Percentiles rank a stretch among this genome's conserved stretches.
Evolutionary conservation across 495 filamentous ascomycete species (phyloP).

Genomic region (Podospora comata): DNA sequence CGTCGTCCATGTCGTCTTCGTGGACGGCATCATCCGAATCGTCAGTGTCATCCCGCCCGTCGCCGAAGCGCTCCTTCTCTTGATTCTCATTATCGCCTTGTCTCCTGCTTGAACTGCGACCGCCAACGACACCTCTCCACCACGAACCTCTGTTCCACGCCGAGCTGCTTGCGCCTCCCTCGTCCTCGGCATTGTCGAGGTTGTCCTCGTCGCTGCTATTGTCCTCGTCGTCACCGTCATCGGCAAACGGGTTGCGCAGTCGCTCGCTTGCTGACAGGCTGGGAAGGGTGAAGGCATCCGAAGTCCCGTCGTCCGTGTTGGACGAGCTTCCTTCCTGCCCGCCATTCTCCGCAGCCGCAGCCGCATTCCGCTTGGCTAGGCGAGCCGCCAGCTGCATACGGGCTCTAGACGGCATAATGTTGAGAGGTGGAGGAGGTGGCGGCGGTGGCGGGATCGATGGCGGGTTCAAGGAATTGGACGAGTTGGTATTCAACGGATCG

Average conservation of each 20-base stretch:
- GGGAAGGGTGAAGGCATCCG: conserved; percentile 25
- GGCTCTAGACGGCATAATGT: conserved; percentile 81
- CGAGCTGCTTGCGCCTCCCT: conserved; percentile 18
- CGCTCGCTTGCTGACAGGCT: conserved; percentile 25
- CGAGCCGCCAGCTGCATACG: conserved; percentile 79
- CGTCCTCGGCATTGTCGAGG: conserved; percentile 29
- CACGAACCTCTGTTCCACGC: conserved; percentile 42
- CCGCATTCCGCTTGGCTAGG: conserved; percentile 68
- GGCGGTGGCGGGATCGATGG: conserved; percentile 51
- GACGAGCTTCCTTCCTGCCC: conserved; percentile 26
- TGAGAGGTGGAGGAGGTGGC: conserved; percentile 63
- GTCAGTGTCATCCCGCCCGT: conserved; percentile 47
- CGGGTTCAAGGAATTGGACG: conserved; percentile 43
- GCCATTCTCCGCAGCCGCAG: conserved; percentile 35
- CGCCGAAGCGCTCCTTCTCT: conserved; percentile 42
- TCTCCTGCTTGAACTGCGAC: conserved; percentile 6
- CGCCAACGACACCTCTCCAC: conserved; percentile 44
- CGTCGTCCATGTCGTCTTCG: conserved; percentile 47
- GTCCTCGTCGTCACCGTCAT: conserved; percentile 47
- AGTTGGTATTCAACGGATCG: conserved; percentile 43
- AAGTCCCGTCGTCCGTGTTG: conserved; percentile 25
- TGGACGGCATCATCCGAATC: conserved; percentile 29
- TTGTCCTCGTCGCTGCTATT: conserved; percentile 36
- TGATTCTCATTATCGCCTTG: conserved; percentile 8
- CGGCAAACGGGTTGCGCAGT: conserved; percentile 48